Evolutionary conservation across 2,329 filamentous ascomycete genomes (phyloP).

Genomic region (Raffaelea arxii): DNA sequence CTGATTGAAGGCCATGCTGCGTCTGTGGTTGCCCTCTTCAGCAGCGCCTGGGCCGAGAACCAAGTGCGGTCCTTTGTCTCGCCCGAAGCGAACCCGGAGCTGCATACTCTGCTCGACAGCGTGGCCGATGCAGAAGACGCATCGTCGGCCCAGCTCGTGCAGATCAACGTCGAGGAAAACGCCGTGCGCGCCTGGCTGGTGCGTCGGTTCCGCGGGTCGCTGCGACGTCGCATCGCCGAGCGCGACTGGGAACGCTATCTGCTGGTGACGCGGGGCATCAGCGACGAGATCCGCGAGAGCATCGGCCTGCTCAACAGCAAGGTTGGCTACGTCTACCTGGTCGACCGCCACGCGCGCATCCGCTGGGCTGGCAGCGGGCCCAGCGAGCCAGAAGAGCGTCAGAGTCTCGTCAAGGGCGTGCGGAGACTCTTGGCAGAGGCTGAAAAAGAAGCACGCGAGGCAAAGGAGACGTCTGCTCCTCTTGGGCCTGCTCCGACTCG

Average conservation of each 20-base stretch:
- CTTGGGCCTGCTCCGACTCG: too few species aligned
- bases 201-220: constrained; percentile 42
- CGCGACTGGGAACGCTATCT: constrained; percentile 53
- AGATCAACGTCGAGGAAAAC: constrained; percentile 84
- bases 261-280: constrained; percentile 46
- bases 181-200: constrained; percentile 52
- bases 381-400: constrained; percentile 55
- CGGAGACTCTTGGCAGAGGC: constrained; percentile 42
- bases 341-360: constrained; percentile 81
- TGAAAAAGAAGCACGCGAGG: constrained; percentile 1
- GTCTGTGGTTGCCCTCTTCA: constrained; percentile 73
- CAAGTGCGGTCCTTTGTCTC: constrained; percentile 68
- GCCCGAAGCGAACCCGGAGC: constrained; percentile 54
- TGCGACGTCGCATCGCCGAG: constrained; percentile 39
- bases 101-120: too few species aligned
- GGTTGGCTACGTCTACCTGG: constrained; percentile 86
- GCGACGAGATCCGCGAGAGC: constrained; percentile 50
- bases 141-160: constrained; percentile 55
- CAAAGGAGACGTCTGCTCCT: too few species aligned
- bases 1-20: constrained; percentile 46
- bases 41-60: constrained; percentile 72
- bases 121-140: constrained; percentile 47
- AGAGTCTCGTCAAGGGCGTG: constrained; percentile 56
- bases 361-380: constrained; percentile 83
- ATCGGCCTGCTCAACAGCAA: constrained; percentile 75